Percentiles rank a stretch among this genome's conserved stretches.
Conservation (phyloP, 768 basidiomycete genomes). For the Myochromella boudieri region DNA sequence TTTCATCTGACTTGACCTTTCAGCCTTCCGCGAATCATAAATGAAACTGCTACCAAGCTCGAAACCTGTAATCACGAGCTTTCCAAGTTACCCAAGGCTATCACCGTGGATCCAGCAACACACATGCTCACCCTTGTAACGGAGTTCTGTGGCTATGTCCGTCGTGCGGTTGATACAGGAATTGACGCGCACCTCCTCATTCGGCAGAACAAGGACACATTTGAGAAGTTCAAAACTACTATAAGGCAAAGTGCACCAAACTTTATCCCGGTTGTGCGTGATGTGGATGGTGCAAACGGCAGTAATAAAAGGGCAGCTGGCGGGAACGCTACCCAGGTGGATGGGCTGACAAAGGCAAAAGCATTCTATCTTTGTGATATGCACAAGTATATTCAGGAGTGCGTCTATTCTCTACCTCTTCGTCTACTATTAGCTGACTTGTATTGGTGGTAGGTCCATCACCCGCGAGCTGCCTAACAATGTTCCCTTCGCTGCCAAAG, state of each 20-base stretch:
- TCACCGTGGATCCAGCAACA: conserved; percentile 34
- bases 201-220: conserved; percentile 29
- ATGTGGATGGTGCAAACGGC: neutral
- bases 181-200: conserved; percentile 25
- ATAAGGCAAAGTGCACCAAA: conserved; percentile 34
- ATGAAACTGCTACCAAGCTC: conserved; percentile 24
- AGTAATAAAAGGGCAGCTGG: conserved; percentile 11
- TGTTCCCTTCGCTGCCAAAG: conserved; percentile 36
- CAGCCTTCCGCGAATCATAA: conserved; percentile 30
- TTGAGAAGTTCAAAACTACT: conserved; percentile 24
- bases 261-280: conserved; percentile 27
- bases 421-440: neutral
- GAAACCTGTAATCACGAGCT: conserved; percentile 25
- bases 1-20: neutral
- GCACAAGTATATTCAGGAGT: conserved; percentile 31
- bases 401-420: conserved; percentile 8
- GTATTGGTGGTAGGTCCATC: conserved; percentile 26
- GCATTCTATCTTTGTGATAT: conserved; percentile 31
- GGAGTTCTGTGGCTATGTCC: conserved; percentile 28
- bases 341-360: conserved; percentile 16
- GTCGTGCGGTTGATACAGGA: conserved; percentile 27
- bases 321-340: conserved; percentile 1
- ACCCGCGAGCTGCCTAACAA: conserved; percentile 38
- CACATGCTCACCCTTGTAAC: conserved; percentile 35
- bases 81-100: conserved; percentile 23